These are phyloP conservation scores for Pelargonium myrrhifolium DNA, from an alignment of 441 rosid genomes.

Conservation along the genomic window DNA sequence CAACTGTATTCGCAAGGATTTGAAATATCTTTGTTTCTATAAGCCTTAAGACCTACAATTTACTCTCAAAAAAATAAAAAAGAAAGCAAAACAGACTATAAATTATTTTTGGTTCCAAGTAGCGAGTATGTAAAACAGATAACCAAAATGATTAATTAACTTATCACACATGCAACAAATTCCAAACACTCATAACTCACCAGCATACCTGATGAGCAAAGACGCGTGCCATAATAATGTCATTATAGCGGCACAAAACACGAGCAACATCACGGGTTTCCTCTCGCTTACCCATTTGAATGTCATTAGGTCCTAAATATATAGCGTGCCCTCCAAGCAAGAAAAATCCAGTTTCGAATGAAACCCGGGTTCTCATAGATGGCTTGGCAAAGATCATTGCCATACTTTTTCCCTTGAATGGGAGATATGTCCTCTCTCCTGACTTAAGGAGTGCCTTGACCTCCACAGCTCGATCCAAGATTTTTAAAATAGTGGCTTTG, in stretches of 20 bases:
- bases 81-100: background rate
- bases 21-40: background rate
- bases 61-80: background rate
- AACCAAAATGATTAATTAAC: background rate
- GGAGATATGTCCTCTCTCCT: constrained; percentile 69
- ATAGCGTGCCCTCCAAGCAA: constrained; percentile 94
- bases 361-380: constrained; percentile 93
- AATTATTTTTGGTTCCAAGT: background rate
- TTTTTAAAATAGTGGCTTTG: constrained; percentile 61
- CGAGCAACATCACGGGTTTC: constrained; percentile 97
- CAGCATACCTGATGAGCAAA: constrained; percentile 97
- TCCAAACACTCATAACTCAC: constrained; percentile 37
- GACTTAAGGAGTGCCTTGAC: constrained; percentile 74
- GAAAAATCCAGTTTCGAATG: constrained; percentile 91
- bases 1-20: background rate
- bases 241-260: constrained; percentile 79
- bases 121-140: background rate
- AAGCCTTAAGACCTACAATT: background rate
- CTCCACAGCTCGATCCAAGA: constrained; percentile 67
- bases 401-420: constrained; percentile 92
- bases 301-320: constrained; percentile 82
- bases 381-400: constrained; percentile 98
- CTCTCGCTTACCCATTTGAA: constrained; percentile 96
- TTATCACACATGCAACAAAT: background rate
- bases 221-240: constrained; percentile 93